Evolutionary conservation across 257 asterid genomes (phyloP), one percentile per base, ranked within the genome.

Genomic region (Prunella vulgaris): DNA sequence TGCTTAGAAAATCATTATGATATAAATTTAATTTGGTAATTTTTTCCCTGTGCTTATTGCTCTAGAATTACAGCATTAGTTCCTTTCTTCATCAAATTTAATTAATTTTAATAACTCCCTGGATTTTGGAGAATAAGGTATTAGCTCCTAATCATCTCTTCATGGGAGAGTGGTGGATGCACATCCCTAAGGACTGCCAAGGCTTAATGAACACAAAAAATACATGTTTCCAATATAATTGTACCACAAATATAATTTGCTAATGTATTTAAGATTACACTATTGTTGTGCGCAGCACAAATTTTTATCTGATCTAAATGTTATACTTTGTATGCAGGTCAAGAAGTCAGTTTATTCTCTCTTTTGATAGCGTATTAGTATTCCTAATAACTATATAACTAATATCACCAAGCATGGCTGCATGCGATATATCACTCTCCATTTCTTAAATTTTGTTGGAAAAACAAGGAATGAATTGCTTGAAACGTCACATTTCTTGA

Each of bases 71-170:
- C 28, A 48, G 60, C 30, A 49, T n/a, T 33, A 64, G 10, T 3
- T 66, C 52, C 27, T 35, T 17, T 27, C 33, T 5, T 64, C n/a
- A n/a, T 66, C 71, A 27, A 65, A 27, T 46, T 65, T 65, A 24
- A 27, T 25, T 46, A 24, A 44, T 66, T 14, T 10, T 42, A 40
- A 20, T 5, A 8, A 13, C 21, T 60, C 35, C 51, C 60, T 9
- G 17, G 10, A n/a, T 15, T 40, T 17, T 66, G n/a, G 71, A 4
- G 1, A 48, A 8, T 30, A 17, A 22, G 46, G 60, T 4, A 49
- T 3, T 32, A 64, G 10, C 48, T 66, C 51, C 28, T 37, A 12
- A 14, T 64, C 24, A 15, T 66, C 71, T 25, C 8, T 27, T 49
- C 12, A 25, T 46, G 40, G 25, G 14, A 20, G 42, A 42, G 25